phyloP scores from a whole-genome alignment of 2,329 filamentous ascomycete species.

The Neofusicoccum sp. region DNA sequence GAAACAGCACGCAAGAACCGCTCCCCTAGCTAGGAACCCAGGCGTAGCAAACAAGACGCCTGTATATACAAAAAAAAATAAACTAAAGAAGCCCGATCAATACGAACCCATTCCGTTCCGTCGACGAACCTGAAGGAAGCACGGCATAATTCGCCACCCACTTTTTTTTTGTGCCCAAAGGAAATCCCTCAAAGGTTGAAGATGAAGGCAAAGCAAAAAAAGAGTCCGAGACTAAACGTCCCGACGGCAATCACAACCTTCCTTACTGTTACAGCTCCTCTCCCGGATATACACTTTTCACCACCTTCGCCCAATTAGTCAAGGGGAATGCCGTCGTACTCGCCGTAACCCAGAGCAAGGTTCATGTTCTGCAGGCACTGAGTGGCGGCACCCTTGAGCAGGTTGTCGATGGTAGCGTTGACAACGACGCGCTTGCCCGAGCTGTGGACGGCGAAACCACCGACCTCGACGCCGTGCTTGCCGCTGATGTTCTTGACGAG shows the following conservation, averaged over 20 bases:
- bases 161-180: conserved; percentile 7
- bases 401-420: conserved; percentile 89
- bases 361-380: conserved; percentile 97
- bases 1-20: neutral
- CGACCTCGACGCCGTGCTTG: conserved; percentile 89
- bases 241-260: no score
- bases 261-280: neutral
- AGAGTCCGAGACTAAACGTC: neutral
- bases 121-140: neutral
- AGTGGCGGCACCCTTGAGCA: conserved; percentile 88
- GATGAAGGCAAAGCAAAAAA: no score
- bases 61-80: neutral
- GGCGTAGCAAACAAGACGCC: neutral
- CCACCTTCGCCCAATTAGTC: neutral
- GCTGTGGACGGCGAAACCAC: conserved; percentile 89
- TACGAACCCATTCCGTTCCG: neutral
- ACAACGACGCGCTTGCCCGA: conserved; percentile 90
- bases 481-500: conserved; percentile 79
- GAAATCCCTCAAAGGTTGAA: no score
- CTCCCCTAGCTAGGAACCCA: neutral
- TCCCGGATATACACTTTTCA: neutral
- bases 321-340: conserved; percentile 80
- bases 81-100: neutral
- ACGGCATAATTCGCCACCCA: neutral
- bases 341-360: conserved; percentile 79